phyloP scores from a whole-genome alignment of 176 grass and related monocot genomes.

The Musa itinerans region DNA sequence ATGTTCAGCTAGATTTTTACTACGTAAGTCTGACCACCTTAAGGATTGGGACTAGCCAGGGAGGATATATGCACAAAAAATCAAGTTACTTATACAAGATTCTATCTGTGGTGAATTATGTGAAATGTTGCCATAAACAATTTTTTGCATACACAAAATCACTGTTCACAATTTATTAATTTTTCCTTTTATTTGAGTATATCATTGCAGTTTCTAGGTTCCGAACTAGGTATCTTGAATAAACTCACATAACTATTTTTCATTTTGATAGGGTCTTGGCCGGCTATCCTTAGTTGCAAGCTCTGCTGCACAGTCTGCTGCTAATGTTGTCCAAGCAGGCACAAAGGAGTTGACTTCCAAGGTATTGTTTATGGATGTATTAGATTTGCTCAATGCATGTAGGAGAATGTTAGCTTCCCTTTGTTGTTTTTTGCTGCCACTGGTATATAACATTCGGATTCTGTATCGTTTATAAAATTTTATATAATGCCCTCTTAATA shows the following conservation, averaged over 20 bases:
- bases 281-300: slow-evolving; percentile 83
- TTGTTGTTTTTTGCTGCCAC: no score
- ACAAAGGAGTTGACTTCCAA: slow-evolving; percentile 86
- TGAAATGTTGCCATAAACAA: no score
- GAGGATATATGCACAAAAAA: no score
- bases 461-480: no score
- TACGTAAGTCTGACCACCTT: no score
- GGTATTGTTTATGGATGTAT: slow-evolving; percentile 26
- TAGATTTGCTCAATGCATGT: neutral
- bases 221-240: neutral
- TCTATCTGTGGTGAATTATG: no score
- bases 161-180: neutral
- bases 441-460: no score
- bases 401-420: neutral
- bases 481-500: no score
- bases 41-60: no score
- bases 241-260: neutral
- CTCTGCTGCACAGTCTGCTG: slow-evolving; percentile 91
- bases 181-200: neutral
- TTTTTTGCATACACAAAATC: no score
- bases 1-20: no score
- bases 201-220: slow-evolving; percentile 1
- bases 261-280: slow-evolving; percentile 65
- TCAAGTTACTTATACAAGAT: no score
- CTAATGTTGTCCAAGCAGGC: slow-evolving; percentile 81